These are phyloP conservation scores for Rhytidhysteron rufulum DNA, from an alignment of 2,329 filamentous ascomycete species.

Conservation along the genomic window DNA sequence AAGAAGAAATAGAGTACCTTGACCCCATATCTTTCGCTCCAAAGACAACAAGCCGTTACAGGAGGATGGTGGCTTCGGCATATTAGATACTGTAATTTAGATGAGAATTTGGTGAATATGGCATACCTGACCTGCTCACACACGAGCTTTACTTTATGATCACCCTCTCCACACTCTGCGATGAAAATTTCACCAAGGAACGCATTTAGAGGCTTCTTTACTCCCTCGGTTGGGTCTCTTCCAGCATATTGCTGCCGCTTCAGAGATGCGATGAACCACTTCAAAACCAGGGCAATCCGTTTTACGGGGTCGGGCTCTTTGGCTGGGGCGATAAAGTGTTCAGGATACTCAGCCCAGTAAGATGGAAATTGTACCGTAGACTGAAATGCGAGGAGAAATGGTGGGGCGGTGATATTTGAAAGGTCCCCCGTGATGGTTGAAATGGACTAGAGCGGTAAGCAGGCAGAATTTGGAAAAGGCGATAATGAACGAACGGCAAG, in stretches of 20 bases:
- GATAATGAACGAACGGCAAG: background rate
- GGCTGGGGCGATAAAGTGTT: conserved; percentile 45
- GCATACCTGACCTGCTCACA: conserved; percentile 38
- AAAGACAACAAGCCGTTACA: conserved; percentile 45
- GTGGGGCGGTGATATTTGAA: conserved; percentile 45
- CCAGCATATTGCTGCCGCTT: conserved; percentile 48
- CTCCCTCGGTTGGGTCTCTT: conserved; percentile 37
- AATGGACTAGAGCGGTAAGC: conserved; percentile 23
- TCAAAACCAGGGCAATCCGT: conserved; percentile 44
- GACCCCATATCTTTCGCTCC: conserved; percentile 42
- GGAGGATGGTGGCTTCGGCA: conserved; percentile 45
- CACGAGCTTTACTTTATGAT: conserved; percentile 39
- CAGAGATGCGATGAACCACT: conserved; percentile 47
- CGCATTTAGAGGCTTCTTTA: conserved; percentile 51
- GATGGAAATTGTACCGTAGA: conserved; percentile 45
- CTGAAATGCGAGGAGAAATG: conserved; percentile 43
- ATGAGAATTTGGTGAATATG: too few species aligned
- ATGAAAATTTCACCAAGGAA: conserved; percentile 49
- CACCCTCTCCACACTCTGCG: conserved; percentile 27
- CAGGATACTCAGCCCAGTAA: conserved; percentile 45
- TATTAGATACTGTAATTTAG: too few species aligned
- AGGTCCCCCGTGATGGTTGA: conserved; percentile 45
- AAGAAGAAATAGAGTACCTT: conserved; percentile 2
- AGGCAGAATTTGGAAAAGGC: background rate
- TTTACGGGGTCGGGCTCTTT: conserved; percentile 36